A percentile compares a stretch with the other conserved stretches of the same genome.
These are phyloP conservation scores for Pythium rhizo-oryzae DNA, from an alignment of 352 stramenopile genomes.

Conservation along the genomic window DNA sequence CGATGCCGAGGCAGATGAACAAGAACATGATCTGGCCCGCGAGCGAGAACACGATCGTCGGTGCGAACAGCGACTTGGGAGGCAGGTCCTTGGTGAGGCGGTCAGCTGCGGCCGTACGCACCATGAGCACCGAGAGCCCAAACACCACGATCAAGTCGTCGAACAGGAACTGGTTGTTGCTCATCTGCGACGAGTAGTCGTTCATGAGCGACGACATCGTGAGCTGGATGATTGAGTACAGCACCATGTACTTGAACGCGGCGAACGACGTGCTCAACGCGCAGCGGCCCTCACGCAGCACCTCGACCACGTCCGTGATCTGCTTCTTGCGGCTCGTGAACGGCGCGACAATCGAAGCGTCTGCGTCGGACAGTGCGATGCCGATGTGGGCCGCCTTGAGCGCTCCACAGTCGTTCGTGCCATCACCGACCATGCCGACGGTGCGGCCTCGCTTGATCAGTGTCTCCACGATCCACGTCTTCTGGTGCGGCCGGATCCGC, in stretches of 20 bases:
- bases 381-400: constrained; percentile 88
- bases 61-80: constrained; percentile 57
- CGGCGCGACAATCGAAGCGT: constrained; percentile 84
- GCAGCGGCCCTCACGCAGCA: constrained; percentile 86
- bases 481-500: constrained; percentile 73
- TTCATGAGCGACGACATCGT: constrained; percentile 61
- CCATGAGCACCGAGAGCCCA: constrained; percentile 53
- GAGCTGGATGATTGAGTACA: constrained; percentile 66
- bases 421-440: constrained; percentile 74
- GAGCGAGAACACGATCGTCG: constrained; percentile 51
- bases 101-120: constrained; percentile 44
- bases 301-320: constrained; percentile 73
- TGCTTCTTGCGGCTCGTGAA: constrained; percentile 90
- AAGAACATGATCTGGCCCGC: constrained; percentile 50
- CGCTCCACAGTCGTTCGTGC: constrained; percentile 85
- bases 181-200: constrained; percentile 66
- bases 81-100: constrained; percentile 42
- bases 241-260: constrained; percentile 63
- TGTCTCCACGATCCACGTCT: constrained; percentile 76
- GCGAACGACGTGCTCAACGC: constrained; percentile 63
- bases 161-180: constrained; percentile 67
- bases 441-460: constrained; percentile 56
- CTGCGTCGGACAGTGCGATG: constrained; percentile 78
- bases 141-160: constrained; percentile 60
- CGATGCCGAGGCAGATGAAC: constrained; percentile 57